These are phyloP conservation scores for Gnomoniopsis sp. DNA, from an alignment of 2,329 filamentous ascomycete genomes.

Conservation along the genomic window DNA sequence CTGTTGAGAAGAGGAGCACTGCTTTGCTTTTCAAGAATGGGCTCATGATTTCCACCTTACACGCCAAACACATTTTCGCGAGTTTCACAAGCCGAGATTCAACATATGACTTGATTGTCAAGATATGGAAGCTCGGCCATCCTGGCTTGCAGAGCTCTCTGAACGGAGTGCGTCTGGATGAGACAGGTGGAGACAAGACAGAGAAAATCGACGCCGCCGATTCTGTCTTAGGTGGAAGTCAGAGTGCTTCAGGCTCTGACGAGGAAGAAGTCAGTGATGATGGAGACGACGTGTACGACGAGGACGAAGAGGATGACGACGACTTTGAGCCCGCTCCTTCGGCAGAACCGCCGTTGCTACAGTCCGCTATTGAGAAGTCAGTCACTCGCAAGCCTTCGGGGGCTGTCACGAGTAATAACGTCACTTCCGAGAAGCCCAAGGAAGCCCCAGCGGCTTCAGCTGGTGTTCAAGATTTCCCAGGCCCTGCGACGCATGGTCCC, in stretches of 20 bases:
- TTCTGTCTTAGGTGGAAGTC: conserved; percentile 40
- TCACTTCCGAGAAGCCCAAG: conserved; percentile 44
- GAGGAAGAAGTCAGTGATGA: conserved; percentile 62
- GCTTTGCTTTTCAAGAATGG: conserved; percentile 96
- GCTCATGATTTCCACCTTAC: conserved; percentile 91
- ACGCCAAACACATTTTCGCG: conserved; percentile 93
- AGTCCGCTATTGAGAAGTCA: conserved; percentile 57
- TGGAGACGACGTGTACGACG: conserved; percentile 75
- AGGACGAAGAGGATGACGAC: conserved; percentile 73
- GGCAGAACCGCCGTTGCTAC: conserved; percentile 41
- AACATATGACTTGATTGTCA: conserved; percentile 94
- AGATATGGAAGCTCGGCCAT: conserved; percentile 97
- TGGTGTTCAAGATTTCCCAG: conserved; percentile 68
- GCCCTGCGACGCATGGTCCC: conserved; percentile 73
- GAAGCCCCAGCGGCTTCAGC: conserved; percentile 42
- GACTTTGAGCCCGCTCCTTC: conserved; percentile 55
- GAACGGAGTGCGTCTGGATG: conserved; percentile 80
- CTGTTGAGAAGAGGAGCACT: conserved; percentile 94
- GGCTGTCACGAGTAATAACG: conserved; percentile 41
- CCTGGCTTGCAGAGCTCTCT: conserved; percentile 86
- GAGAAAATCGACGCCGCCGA: conserved; percentile 67
- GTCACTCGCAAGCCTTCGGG: conserved; percentile 72
- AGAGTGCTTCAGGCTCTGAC: conserved; percentile 51
- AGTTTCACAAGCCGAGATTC: conserved; percentile 93
- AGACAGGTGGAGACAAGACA: conserved; percentile 84